Conservation (phyloP, 148 eudicot species). For the Persicaria maculosa region DNA sequence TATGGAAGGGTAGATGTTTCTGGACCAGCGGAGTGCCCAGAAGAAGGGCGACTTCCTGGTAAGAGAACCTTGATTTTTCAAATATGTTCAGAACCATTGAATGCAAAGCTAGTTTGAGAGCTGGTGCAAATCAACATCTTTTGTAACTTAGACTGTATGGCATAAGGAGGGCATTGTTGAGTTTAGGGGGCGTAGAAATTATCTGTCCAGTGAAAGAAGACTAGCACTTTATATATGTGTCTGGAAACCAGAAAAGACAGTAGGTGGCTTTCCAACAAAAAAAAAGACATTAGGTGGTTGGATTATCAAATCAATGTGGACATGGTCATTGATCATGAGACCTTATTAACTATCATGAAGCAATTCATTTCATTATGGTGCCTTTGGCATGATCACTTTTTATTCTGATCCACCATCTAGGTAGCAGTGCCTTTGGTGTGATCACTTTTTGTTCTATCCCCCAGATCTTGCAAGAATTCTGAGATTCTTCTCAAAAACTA, state of each 20-base stretch:
- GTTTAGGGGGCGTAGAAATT: no score
- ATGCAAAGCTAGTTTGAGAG: neutral
- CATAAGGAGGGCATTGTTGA: neutral
- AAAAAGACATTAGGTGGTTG: no score
- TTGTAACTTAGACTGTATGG: neutral
- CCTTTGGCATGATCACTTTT: neutral
- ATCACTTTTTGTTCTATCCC: no score
- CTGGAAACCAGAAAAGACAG: no score
- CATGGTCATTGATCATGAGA: neutral
- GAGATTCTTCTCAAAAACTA: no score
- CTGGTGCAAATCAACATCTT: no score
- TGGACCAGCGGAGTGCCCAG: slow-evolving; percentile 84
- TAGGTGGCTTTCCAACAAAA: no score
- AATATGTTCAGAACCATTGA: neutral
- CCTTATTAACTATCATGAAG: neutral
- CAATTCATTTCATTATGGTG: neutral
- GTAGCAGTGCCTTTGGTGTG: no score
- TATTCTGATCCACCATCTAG: neutral
- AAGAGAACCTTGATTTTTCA: neutral
- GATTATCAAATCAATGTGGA: neutral
- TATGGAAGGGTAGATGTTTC: slow-evolving; percentile 94
- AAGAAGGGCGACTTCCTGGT: slow-evolving; percentile 99
- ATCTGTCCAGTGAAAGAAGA: no score
- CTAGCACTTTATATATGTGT: no score
- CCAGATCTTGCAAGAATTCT: no score